A percentile compares a stretch with the other conserved stretches of the same genome.
phyloP scores from a whole-genome alignment of 345 rosid genomes.

The Dipteronia sinensis region DNA sequence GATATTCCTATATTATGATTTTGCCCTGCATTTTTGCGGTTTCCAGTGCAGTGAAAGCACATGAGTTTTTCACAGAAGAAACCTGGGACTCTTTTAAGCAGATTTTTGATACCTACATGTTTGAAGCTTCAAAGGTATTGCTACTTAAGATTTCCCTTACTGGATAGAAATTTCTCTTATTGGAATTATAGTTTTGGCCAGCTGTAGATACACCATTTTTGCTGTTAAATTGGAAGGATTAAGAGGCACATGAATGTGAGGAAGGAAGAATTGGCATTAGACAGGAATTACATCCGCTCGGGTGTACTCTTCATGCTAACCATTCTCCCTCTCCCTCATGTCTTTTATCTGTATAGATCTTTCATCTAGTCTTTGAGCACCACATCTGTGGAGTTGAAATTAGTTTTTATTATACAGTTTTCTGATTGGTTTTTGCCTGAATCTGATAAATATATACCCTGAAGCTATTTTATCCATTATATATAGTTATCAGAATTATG shows the following conservation, averaged over 20 bases:
- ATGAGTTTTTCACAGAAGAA: conserved; percentile 91
- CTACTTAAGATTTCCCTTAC: neutral
- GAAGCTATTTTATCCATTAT: neutral
- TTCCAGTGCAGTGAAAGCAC: conserved; percentile 90
- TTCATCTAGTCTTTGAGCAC: neutral
- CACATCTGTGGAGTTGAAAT: neutral
- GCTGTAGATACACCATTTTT: neutral
- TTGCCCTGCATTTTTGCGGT: conserved; percentile 40
- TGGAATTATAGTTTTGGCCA: neutral
- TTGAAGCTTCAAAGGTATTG: conserved; percentile 90
- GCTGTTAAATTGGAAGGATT: neutral
- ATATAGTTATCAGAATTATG: neutral
- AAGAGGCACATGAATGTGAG: neutral
- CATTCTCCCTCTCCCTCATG: neutral
- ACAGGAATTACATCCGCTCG: neutral
- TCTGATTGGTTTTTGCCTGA: neutral
- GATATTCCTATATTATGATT: conserved; percentile 35
- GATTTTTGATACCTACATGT: conserved; percentile 80
- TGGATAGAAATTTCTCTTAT: neutral
- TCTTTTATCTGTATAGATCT: neutral
- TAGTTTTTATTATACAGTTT: neutral
- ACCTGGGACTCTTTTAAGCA: conserved; percentile 80
- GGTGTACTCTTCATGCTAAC: neutral
- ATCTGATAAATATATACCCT: neutral
- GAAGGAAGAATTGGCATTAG: conserved; percentile 6